phyloP scores from a whole-genome alignment of 768 basidiomycete genomes.

The Hericium rajendrae region DNA sequence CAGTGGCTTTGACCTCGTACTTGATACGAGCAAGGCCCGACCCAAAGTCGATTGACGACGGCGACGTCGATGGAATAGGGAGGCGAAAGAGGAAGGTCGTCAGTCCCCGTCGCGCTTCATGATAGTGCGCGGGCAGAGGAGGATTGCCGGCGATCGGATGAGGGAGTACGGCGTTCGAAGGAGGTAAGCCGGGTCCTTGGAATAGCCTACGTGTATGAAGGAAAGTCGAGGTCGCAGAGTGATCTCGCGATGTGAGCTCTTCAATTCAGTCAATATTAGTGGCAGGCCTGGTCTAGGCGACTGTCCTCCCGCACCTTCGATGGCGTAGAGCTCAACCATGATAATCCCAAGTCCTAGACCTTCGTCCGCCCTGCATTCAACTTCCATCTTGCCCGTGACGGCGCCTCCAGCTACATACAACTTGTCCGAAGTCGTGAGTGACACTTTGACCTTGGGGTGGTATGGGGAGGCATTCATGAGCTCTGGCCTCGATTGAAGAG shows the following conservation, averaged over 20 bases:
- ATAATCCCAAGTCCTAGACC: slow-evolving; percentile 66
- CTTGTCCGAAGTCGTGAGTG: slow-evolving; percentile 47
- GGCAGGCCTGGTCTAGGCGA: slow-evolving; percentile 1
- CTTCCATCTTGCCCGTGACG: slow-evolving; percentile 67
- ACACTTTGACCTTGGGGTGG: slow-evolving; percentile 71
- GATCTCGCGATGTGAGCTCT: slow-evolving; percentile 73
- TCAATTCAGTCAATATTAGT: neutral
- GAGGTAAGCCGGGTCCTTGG: slow-evolving; percentile 74
- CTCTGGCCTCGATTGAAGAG: slow-evolving; percentile 32
- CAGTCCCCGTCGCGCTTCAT: slow-evolving; percentile 64
- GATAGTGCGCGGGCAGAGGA: slow-evolving; percentile 52
- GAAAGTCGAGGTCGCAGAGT: slow-evolving; percentile 73
- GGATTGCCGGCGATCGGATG: slow-evolving; percentile 50
- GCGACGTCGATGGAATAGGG: slow-evolving; percentile 55
- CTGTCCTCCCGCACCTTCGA: slow-evolving; percentile 42
- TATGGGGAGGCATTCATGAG: slow-evolving; percentile 78
- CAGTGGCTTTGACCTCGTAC: slow-evolving; percentile 68
- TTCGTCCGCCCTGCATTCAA: slow-evolving; percentile 68
- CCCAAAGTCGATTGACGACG: slow-evolving; percentile 64
- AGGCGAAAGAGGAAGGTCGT: slow-evolving; percentile 79
- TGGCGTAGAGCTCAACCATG: slow-evolving; percentile 68
- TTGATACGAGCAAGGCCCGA: slow-evolving; percentile 55
- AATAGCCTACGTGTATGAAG: slow-evolving; percentile 62
- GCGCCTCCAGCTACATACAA: slow-evolving; percentile 57
- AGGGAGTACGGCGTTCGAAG: slow-evolving; percentile 72